Base-by-base conservation (phyloP, 495 filamentous ascomycete genomes). In the Penicillium desertorum region DNA sequence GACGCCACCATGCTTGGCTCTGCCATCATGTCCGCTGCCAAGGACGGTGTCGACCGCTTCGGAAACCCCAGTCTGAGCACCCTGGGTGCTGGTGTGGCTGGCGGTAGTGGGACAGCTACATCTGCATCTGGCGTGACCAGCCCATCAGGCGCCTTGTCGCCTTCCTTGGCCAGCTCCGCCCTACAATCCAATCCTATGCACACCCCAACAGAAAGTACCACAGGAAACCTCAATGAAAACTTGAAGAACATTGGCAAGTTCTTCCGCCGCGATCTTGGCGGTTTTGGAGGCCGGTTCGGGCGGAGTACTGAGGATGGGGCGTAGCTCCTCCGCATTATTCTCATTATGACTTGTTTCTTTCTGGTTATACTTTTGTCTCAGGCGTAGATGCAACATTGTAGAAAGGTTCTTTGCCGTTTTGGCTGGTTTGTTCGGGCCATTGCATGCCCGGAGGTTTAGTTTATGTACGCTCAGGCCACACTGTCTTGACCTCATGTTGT, bases 161-260 rank as follows among this genome's bases (percentile, higher is more conserved):
- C 66, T 12, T 58, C 53, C 11, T 62, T 58, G 17, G 20, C 45
- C 32, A n/a, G 51, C 6, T 61, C 61, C 12, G 37, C 37, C 11
- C 65, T 64, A 45, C 62, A 57, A 36, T 34, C 51, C 39, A 57
- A 56, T 45, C 69, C 62, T 19, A 27, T 51, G 23, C 56, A 60
- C 5, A 63, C 51, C 7, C 56, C 61, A 23, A 66, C 60, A 19
- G 68, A 66, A 20, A 67, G 59, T 54, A 72, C 79, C 19, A 72
- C 80, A 7, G 80, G 77, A 4, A 88, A 88, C 41, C 78, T 96
- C 53, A 93, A 96, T 63, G 91, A 95, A 73, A 96, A 96, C 71
- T 64, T 96, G 71, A 91, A 88, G 80, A 96, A 89, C 71, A 88
- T 98, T 69, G 94, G 94, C 3, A 96, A 94, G 73, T 96, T 98